These are phyloP conservation scores for Triticum aestivum DNA, from an alignment of 176 grass and related monocot genomes.

Conservation along the genomic window DNA sequence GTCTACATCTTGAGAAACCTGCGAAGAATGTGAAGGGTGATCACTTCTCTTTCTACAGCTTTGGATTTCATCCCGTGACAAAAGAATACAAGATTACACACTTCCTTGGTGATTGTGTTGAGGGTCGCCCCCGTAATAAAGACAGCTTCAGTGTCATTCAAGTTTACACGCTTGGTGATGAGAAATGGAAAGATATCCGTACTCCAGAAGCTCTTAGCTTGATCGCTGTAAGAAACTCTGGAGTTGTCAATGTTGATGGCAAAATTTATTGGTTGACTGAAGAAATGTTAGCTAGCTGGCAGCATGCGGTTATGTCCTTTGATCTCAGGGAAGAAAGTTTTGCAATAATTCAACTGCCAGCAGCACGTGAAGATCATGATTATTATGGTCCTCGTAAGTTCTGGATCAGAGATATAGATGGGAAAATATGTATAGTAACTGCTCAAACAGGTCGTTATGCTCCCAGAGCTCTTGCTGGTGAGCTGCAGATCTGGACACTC, in stretches of 20 bases:
- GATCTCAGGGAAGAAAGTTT: conserved; percentile 30
- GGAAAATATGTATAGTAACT: conserved; percentile 7
- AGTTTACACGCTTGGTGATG: conserved; percentile 37
- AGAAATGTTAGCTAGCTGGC: neutral
- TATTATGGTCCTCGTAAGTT: neutral
- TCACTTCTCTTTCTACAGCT: conserved; percentile 19
- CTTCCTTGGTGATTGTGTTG: neutral
- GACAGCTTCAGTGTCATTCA: conserved; percentile 1
- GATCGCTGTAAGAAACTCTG: neutral
- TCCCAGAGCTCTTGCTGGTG: neutral
- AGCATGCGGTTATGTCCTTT: conserved; percentile 16
- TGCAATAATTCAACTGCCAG: conserved; percentile 12
- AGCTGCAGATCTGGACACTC: conserved; percentile 32
- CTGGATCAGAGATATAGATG: conserved; percentile 13
- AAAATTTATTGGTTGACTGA: conserved; percentile 33
- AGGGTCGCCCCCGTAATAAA: neutral
- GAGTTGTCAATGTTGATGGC: conserved; percentile 13
- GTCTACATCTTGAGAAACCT: conserved; percentile 14
- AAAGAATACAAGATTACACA: conserved; percentile 39
- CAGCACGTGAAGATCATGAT: neutral
- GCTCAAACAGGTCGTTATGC: neutral
- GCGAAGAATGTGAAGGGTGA: neutral
- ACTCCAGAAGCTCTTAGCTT: conserved; percentile 9
- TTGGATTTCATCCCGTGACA: conserved; percentile 7
- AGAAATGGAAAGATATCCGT: conserved; percentile 21